Percentiles rank a stretch among this genome's conserved stretches.
Evolutionary conservation across 1,139 yeast genomes (phyloP).

Genomic region (Pichia sp.): DNA sequence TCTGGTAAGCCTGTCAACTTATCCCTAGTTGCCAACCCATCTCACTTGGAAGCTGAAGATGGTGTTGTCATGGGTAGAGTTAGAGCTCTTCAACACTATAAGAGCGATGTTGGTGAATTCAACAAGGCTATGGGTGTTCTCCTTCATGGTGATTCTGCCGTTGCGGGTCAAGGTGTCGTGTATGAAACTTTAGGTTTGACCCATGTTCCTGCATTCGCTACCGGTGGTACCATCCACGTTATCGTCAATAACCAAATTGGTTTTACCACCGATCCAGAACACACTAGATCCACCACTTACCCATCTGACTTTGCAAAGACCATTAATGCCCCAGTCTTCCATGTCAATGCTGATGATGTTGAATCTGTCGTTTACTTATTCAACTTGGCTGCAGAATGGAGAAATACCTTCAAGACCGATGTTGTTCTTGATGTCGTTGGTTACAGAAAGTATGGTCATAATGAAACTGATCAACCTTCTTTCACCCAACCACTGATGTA

Average conservation of each 20-base stretch:
- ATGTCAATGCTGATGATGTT: constrained; percentile 96
- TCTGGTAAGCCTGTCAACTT: constrained; percentile 95
- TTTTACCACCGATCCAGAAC: constrained; percentile 97
- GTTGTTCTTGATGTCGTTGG: constrained; percentile 96
- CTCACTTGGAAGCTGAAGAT: constrained; percentile 98
- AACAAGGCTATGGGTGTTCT: constrained; percentile 87
- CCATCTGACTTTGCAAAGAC: constrained; percentile 97
- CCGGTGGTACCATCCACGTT: constrained; percentile 97
- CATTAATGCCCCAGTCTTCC: constrained; percentile 97
- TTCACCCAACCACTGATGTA: constrained; percentile 99
- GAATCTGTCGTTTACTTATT: constrained; percentile 89
- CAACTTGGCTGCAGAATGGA: constrained; percentile 98
- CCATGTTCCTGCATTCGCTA: constrained; percentile 87
- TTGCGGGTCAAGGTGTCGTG: constrained; percentile 98
- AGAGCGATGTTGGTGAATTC: constrained; percentile 74
- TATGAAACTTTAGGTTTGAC: constrained; percentile 97
- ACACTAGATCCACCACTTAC: constrained; percentile 95
- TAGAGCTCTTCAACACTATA: constrained; percentile 91
- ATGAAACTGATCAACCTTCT: constrained; percentile 98
- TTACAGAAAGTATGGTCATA: constrained; percentile 98
- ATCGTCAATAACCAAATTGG: constrained; percentile 98
- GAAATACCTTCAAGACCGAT: constrained; percentile 93
- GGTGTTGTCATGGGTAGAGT: constrained; percentile 98
- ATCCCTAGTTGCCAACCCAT: constrained; percentile 96
- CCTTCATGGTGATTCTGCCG: constrained; percentile 99